Percentiles rank a stretch among this genome's conserved stretches.
These are phyloP conservation scores for Lentinula sp. DNA, from an alignment of 768 basidiomycete species.

Conservation along the genomic window DNA sequence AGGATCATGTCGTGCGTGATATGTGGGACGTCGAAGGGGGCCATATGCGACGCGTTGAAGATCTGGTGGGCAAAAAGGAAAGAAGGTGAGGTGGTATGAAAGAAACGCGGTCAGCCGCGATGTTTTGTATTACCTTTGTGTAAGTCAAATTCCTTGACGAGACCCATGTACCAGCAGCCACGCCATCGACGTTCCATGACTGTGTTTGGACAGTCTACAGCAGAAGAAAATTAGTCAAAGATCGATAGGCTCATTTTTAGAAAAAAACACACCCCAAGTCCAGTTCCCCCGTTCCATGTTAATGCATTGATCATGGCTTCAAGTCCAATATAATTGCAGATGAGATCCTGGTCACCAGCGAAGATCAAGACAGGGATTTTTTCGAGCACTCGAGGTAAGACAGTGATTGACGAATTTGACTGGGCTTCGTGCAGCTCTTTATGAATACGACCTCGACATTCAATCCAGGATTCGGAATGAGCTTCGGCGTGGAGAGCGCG, in stretches of 20 bases:
- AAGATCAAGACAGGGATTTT: constrained; percentile 86
- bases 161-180: constrained; percentile 88
- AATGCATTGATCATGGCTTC: constrained; percentile 80
- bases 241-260: background rate
- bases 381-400: constrained; percentile 75
- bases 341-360: constrained; percentile 92
- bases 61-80: constrained; percentile 47
- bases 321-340: constrained; percentile 93
- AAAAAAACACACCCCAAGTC: constrained; percentile 64
- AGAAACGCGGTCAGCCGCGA: background rate
- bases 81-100: background rate
- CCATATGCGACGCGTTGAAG: constrained; percentile 96
- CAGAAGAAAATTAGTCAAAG: constrained; percentile 6
- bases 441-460: constrained; percentile 72
- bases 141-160: constrained; percentile 87
- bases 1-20: constrained; percentile 97
- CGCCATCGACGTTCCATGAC: constrained; percentile 69
- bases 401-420: constrained; percentile 63
- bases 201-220: constrained; percentile 59
- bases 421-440: constrained; percentile 46
- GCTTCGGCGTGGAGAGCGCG: constrained; percentile 73
- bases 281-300: constrained; percentile 80
- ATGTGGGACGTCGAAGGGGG: constrained; percentile 78
- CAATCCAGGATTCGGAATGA: constrained; percentile 79
- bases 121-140: constrained; percentile 55